Conservation (phyloP, 129 eudicot genomes). For the Pseudognaphalium luteoalbum region DNA sequence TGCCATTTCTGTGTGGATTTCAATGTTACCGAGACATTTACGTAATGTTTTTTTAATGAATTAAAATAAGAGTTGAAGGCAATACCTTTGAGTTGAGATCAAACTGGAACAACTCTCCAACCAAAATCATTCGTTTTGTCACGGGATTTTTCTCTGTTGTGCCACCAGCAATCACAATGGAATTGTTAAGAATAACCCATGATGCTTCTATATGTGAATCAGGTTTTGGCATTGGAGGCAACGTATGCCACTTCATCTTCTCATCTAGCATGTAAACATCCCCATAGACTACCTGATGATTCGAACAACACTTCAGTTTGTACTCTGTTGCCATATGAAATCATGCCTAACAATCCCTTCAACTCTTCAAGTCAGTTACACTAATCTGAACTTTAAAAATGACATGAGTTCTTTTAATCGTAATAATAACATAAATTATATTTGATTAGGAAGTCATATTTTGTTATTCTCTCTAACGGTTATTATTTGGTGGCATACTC, state of each 20-base stretch:
- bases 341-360: background rate
- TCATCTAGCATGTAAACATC: slow-evolving; percentile 81
- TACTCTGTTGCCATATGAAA: background rate
- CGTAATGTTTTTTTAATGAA: background rate
- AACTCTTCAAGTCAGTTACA: background rate
- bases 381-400: background rate
- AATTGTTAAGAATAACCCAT: slow-evolving; percentile 61
- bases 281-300: slow-evolving; percentile 58
- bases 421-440: no score
- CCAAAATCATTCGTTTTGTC: slow-evolving; percentile 74
- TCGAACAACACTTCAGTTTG: background rate
- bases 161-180: slow-evolving; percentile 72
- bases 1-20: slow-evolving; percentile 69
- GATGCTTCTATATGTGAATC: slow-evolving; percentile 77
- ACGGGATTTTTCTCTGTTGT: slow-evolving; percentile 76
- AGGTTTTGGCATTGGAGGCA: slow-evolving; percentile 82
- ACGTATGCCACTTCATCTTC: slow-evolving; percentile 55
- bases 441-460: no score
- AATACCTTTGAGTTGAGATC: slow-evolving; percentile 48
- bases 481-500: no score
- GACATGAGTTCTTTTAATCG: background rate
- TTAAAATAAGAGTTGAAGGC: background rate
- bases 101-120: slow-evolving; percentile 72
- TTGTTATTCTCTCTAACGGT: no score
- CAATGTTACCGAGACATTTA: background rate